phyloP scores from a whole-genome alignment of 345 rosid genomes.

The Eucalyptus dawsonii region DNA sequence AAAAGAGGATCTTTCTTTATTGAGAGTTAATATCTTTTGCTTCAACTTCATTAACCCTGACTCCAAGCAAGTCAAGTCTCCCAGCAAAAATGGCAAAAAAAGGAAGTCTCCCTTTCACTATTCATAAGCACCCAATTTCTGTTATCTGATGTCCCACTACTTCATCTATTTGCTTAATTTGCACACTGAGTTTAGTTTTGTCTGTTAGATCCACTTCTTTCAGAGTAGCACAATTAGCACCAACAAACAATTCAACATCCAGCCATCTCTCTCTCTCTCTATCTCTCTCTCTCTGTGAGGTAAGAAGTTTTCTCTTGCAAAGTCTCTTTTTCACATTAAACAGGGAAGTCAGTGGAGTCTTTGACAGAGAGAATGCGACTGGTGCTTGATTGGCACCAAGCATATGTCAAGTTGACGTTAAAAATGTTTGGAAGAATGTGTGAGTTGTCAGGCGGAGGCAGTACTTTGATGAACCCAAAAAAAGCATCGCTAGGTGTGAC shows the following conservation, averaged over 20 bases:
- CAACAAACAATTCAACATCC: neutral
- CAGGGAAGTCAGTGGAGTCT: neutral
- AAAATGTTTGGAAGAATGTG: neutral
- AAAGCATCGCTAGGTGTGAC: neutral
- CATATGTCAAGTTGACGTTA: neutral
- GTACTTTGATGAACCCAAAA: neutral
- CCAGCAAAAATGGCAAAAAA: neutral
- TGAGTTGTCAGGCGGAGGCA: neutral
- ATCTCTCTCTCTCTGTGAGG: neutral
- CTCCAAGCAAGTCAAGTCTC: neutral
- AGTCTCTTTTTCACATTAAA: neutral
- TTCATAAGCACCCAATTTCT: neutral
- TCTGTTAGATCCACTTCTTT: neutral
- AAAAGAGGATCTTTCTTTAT: neutral
- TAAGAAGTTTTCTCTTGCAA: neutral
- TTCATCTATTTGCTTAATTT: neutral
- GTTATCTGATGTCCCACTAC: neutral
- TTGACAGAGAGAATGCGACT: neutral
- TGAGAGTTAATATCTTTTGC: neutral
- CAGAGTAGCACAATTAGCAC: neutral
- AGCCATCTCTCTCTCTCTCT: neutral
- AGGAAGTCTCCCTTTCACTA: neutral
- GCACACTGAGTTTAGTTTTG: neutral
- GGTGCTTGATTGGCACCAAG: neutral
- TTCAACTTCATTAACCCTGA: neutral